A percentile compares a stretch with the other conserved stretches of the same genome.
These are phyloP conservation scores for Calonectria pauciramosa DNA, from an alignment of 2,329 filamentous ascomycete genomes.

Conservation along the genomic window DNA sequence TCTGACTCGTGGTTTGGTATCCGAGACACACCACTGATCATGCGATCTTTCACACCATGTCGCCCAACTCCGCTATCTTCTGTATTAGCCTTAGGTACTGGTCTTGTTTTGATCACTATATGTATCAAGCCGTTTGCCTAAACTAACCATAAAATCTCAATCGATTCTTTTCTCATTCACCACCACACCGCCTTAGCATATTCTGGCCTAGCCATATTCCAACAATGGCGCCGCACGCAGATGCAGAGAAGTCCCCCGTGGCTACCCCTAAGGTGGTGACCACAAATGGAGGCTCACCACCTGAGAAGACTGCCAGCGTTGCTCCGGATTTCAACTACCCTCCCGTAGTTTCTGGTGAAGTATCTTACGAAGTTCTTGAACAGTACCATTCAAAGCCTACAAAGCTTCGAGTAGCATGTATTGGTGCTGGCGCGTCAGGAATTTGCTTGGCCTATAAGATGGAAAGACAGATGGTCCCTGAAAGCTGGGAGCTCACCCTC, in stretches of 20 bases:
- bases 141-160: not conserved
- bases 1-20: slow-evolving; percentile 20
- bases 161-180: not conserved
- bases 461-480: slow-evolving; percentile 45
- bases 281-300: slow-evolving; percentile 15
- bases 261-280: slow-evolving; percentile 19
- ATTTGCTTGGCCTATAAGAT: slow-evolving; percentile 49
- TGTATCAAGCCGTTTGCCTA: not conserved
- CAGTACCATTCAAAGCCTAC: slow-evolving; percentile 54
- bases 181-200: not conserved
- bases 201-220: not conserved
- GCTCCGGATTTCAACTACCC: slow-evolving; percentile 45
- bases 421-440: slow-evolving; percentile 48
- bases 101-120: slow-evolving; percentile 13
- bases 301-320: slow-evolving; percentile 18
- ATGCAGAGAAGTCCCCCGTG: slow-evolving; percentile 6
- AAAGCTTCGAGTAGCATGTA: slow-evolving; percentile 49
- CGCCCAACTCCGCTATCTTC: not conserved
- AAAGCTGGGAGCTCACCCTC: slow-evolving; percentile 47
- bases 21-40: slow-evolving; percentile 25
- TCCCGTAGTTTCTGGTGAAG: slow-evolving; percentile 33
- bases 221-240: slow-evolving; percentile 32
- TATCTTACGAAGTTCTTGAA: slow-evolving; percentile 46
- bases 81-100: not conserved
- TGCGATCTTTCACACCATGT: slow-evolving; percentile 7